Conservation (phyloP, 495 filamentous ascomycete species). For the Podospora pseudoanserina region DNA sequence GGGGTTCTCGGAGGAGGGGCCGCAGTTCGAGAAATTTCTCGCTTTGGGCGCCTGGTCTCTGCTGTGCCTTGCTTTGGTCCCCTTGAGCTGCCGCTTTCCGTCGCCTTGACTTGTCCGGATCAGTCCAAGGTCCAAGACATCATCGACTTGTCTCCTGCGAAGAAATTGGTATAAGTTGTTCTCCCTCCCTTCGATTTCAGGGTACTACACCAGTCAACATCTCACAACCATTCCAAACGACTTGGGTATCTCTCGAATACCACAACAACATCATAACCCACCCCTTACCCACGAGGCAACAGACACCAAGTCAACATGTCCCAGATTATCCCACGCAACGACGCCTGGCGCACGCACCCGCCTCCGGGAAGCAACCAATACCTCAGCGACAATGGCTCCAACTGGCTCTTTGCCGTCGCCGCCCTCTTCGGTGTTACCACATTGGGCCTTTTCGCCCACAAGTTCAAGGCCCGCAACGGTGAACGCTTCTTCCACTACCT, state of each 20-base stretch:
- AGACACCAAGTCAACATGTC: conserved; percentile 15
- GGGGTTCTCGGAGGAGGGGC: background rate
- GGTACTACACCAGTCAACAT: background rate
- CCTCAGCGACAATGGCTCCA: conserved; percentile 43
- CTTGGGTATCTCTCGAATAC: background rate
- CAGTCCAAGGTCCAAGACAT: background rate
- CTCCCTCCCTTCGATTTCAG: background rate
- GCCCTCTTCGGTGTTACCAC: conserved; percentile 40
- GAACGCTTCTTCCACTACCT: conserved; percentile 55
- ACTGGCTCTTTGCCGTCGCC: conserved; percentile 47
- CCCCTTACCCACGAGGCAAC: background rate
- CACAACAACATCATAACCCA: background rate
- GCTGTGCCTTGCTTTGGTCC: conserved; percentile 3
- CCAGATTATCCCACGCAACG: conserved; percentile 33
- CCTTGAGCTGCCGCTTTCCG: background rate
- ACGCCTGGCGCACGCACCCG: conserved; percentile 44
- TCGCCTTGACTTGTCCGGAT: background rate
- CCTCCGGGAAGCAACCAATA: conserved; percentile 30
- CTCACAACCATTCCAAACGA: background rate
- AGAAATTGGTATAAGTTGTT: background rate
- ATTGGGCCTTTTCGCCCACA: conserved; percentile 37
- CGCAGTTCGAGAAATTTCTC: background rate
- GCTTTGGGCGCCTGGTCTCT: background rate
- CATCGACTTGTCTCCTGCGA: background rate
- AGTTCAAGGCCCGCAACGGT: conserved; percentile 38